A percentile compares a stretch with the other conserved stretches of the same genome.
Evolutionary conservation across 768 basidiomycete genomes (phyloP).

Genomic region (Suillus occidentalis): DNA sequence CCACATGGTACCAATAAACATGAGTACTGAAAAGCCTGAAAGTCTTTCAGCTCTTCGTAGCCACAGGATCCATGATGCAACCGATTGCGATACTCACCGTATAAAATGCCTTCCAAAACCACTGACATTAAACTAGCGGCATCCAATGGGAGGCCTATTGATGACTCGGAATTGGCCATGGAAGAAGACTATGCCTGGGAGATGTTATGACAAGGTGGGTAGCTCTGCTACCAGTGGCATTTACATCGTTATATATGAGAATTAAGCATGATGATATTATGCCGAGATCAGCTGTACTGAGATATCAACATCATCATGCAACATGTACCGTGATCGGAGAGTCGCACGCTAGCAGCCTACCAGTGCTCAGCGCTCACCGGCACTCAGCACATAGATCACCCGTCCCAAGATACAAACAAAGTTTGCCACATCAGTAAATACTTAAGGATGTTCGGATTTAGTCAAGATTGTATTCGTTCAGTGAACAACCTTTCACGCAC

Average conservation of each 20-base stretch:
- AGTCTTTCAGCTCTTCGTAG: neutral
- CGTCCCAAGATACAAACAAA: no score
- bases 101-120: neutral
- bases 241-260: neutral
- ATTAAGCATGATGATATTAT: no score
- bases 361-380: no score
- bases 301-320: no score
- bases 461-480: no score
- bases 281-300: no score
- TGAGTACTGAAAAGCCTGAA: neutral
- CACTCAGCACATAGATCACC: no score
- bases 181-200: neutral
- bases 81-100: neutral
- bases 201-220: neutral
- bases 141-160: neutral
- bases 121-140: neutral
- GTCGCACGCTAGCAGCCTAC: no score
- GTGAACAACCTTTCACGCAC: no score
- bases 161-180: neutral
- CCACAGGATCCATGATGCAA: neutral
- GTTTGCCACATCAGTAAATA: no score
- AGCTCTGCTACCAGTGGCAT: neutral
- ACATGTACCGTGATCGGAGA: no score
- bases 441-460: no score
- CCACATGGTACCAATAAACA: neutral